Evolutionary conservation across 208 protist species (phyloP).

Genomic region (Novymonas esmeraldas): DNA sequence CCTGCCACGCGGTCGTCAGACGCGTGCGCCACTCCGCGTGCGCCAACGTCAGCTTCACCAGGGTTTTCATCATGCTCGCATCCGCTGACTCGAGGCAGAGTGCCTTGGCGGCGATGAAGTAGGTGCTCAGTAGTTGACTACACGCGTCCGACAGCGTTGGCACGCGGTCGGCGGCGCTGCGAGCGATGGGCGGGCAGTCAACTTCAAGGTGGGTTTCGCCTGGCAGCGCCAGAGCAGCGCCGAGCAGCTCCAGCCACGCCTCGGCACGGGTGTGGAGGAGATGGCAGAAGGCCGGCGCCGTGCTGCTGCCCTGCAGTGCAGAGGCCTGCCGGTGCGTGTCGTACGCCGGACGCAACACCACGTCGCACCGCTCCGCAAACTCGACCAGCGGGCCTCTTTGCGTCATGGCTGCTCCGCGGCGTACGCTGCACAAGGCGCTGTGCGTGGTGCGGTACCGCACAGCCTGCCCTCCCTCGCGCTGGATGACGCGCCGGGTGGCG

Average conservation of each 20-base stretch:
- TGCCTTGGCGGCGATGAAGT: conserved; percentile 75
- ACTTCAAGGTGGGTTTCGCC: not conserved
- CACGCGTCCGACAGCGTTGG: conserved; percentile 59
- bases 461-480: conserved; percentile 64
- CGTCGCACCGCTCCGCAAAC: conserved; percentile 64
- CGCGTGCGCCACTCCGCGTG: conserved; percentile 62
- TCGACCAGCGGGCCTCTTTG: conserved; percentile 57
- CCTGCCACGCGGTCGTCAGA: conserved; percentile 1
- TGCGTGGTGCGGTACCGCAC: conserved; percentile 44
- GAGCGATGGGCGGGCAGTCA: not conserved
- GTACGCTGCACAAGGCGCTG: conserved; percentile 46
- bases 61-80: conserved; percentile 70
- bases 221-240: conserved; percentile 19
- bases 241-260: conserved; percentile 48
- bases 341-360: conserved; percentile 52
- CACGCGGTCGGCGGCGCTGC: not conserved
- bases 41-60: conserved; percentile 68
- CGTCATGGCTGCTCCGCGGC: conserved; percentile 30
- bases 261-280: conserved; percentile 23
- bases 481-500: conserved; percentile 39
- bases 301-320: conserved; percentile 9
- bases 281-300: conserved; percentile 5
- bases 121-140: conserved; percentile 58
- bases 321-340: conserved; percentile 27
- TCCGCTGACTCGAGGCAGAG: conserved; percentile 49